phyloP scores from a whole-genome alignment of 306 rosid genomes.

The Abrus precatorius region DNA sequence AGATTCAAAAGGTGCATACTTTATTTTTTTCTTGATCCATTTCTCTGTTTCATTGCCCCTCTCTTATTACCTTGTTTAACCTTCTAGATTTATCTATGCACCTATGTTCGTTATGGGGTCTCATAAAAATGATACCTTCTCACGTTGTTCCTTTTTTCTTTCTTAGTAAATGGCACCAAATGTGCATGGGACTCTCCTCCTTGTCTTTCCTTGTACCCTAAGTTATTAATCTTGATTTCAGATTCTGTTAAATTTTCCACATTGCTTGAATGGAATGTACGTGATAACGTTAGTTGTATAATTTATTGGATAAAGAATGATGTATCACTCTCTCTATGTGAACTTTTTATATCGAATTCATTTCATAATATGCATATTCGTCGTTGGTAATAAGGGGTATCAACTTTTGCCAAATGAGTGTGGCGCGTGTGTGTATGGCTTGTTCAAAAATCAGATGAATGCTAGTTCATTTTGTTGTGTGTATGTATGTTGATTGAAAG shows the following conservation, averaged over 20 bases:
- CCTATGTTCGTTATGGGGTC: background rate
- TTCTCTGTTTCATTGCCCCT: slow-evolving; percentile 28
- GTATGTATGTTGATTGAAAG: background rate
- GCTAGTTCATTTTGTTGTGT: background rate
- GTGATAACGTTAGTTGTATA: background rate
- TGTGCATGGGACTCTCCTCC: slow-evolving; percentile 4
- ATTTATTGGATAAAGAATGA: background rate
- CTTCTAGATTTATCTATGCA: background rate
- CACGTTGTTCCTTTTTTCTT: background rate
- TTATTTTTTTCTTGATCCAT: slow-evolving; percentile 15
- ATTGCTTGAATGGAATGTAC: background rate
- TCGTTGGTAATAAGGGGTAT: background rate
- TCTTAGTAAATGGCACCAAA: slow-evolving; percentile 1
- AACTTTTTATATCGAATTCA: background rate
- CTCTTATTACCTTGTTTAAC: background rate
- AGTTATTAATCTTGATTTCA: slow-evolving; percentile 43
- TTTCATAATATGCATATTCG: background rate
- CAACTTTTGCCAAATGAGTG: slow-evolving; percentile 3
- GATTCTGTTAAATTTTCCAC: background rate
- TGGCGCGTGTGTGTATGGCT: background rate
- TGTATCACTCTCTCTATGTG: background rate
- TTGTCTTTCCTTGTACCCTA: slow-evolving; percentile 56
- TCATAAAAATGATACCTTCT: slow-evolving; percentile 38
- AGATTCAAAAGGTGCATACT: slow-evolving; percentile 62
- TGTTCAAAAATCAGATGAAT: slow-evolving; percentile 23